Conservation (phyloP, 2,329 filamentous ascomycete species). For the Sporothrix schenckii region DNA sequence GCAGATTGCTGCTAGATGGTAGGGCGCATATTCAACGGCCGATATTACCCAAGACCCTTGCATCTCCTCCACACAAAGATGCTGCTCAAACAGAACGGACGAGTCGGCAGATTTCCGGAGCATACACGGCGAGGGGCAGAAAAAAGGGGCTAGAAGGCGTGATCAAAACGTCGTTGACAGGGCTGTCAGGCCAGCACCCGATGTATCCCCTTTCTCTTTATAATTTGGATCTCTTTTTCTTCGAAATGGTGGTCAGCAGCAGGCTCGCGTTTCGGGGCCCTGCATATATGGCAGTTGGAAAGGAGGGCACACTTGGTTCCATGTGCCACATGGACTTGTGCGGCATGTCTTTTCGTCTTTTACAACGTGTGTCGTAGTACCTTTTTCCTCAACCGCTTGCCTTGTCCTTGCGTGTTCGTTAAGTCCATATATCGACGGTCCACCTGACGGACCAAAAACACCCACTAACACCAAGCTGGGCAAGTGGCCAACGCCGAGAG, state of each 20-base stretch:
- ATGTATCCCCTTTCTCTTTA: not conserved
- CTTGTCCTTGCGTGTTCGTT: not conserved
- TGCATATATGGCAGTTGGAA: not conserved
- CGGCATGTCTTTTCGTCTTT: not conserved
- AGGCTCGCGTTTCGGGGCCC: not conserved
- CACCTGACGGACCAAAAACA: slow-evolving; percentile 3
- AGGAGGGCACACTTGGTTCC: not conserved
- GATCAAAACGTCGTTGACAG: not conserved
- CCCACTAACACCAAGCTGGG: slow-evolving; percentile 18
- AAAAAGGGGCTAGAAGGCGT: slow-evolving; percentile 1
- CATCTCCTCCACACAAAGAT: slow-evolving; percentile 13
- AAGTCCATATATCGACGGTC: not conserved
- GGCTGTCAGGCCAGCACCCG: not conserved
- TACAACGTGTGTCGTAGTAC: not conserved
- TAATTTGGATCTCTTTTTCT: not conserved
- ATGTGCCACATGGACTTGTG: not conserved
- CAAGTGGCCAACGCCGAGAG: slow-evolving; percentile 30
- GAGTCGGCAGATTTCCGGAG: slow-evolving; percentile 29
- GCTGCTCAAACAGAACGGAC: slow-evolving; percentile 11
- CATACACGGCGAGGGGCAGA: slow-evolving; percentile 16
- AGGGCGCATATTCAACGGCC: slow-evolving; percentile 8
- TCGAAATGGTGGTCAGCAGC: slow-evolving; percentile 17
- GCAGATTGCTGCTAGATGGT: slow-evolving; percentile 15
- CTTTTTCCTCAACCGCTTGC: not conserved
- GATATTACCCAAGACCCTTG: slow-evolving; percentile 22